Conservation (phyloP, 768 basidiomycete species). For the Favolaschia claudopus region DNA sequence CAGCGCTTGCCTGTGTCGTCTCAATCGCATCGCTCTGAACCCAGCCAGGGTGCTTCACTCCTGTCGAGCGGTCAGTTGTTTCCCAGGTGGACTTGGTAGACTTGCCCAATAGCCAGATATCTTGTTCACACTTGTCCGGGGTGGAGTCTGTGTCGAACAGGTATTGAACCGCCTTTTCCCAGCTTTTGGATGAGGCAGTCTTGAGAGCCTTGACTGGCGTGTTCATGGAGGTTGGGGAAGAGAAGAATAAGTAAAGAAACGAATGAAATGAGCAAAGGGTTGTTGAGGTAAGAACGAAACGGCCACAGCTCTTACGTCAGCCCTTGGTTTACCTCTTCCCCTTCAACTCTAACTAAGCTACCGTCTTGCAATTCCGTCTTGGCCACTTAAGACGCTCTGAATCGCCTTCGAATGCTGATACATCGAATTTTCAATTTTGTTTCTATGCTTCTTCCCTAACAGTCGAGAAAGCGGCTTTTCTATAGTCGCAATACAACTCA, state of each 20-base stretch:
- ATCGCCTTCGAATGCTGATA: too few species aligned
- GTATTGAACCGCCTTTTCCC: conserved; percentile 6
- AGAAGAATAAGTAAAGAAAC: conserved; percentile 20
- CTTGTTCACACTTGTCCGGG: conserved; percentile 9
- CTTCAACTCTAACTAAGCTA: too few species aligned
- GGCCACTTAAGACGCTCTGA: too few species aligned
- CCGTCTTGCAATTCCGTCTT: too few species aligned
- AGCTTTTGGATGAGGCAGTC: conserved; percentile 18
- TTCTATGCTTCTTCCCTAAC: too few species aligned
- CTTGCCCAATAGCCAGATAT: conserved; percentile 22
- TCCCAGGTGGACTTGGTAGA: conserved; percentile 28
- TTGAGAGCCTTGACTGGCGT: conserved; percentile 16
- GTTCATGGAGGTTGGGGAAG: conserved; percentile 14
- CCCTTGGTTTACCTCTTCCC: too few species aligned
- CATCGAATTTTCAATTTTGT: too few species aligned
- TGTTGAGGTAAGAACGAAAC: too few species aligned
- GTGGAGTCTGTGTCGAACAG: conserved; percentile 18
- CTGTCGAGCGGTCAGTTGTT: not conserved
- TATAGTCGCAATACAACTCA: too few species aligned
- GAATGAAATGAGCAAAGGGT: conserved; percentile 18
- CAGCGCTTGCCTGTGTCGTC: not conserved
- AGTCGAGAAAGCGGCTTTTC: too few species aligned
- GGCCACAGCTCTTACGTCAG: too few species aligned
- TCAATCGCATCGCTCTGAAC: not conserved
- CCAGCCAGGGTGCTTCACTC: conserved; percentile 20